Base-by-base conservation (phyloP, 495 filamentous ascomycete species). In the Amphirosellinia nigrospora region DNA sequence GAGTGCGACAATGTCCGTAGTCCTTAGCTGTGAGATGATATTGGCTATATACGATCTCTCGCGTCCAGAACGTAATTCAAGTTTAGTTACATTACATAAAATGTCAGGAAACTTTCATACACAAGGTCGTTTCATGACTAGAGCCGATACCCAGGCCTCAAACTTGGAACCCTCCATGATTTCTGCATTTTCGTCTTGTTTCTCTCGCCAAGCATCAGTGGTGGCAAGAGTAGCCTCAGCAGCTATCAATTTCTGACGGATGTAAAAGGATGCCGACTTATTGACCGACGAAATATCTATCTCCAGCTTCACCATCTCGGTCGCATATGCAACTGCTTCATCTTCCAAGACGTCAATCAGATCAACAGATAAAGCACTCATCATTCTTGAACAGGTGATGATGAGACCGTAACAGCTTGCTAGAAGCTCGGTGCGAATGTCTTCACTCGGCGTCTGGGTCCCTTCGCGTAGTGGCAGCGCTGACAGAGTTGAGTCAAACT, bases 191-290 rank as follows among this genome's bases (percentile, higher is more conserved):
- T 46, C 6, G 19, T 46, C 11, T 11, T 13, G 19, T 8, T 13
- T n/a, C 10, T 46, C 43, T 46, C 43, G 43, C 43, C 43, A 46
- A 15, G 2, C 19, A 13, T n/a, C 43, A n/a, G 43, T 46, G 2
- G 43, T 46, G 11, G 10, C 43, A 13, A 46, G 19, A 15, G 62
- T 50, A 15, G 62, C 39, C 26, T 21, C 23, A 0, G 39, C 62
- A 26, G 50, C 41, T n/a, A 65, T 32, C 8, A 65, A 9, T 34
- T 65, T 65, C 43, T 65, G 62, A 34, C 62, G 3, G 43, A 65
- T 50, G 36, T 65, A 65, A 34, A 65, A 65, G 16, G 39, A 65
- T 50, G 62, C 62, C 41, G 43, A 65, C 23, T 50, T 50, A 23
- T 65, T 50, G 41, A 34, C 26, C 0, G 34, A 34, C 26, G 43